Base-by-base conservation (phyloP, 768 basidiomycete genomes). In the Tubosaeta sp. region DNA sequence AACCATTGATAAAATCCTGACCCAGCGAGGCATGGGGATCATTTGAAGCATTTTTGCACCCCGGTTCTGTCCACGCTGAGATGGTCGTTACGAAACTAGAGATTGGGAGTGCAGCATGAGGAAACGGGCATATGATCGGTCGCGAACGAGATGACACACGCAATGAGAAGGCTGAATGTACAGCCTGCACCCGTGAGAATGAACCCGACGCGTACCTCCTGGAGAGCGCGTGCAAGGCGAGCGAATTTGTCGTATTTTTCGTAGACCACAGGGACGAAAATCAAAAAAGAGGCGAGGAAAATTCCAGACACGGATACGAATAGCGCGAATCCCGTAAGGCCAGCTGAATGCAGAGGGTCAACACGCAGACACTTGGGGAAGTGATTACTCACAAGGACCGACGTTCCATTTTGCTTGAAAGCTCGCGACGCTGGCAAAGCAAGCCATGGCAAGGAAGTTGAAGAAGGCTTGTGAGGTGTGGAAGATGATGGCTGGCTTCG, bases 381-480 rank as follows among this genome's bases (percentile, higher is more conserved):
- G 33, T 13, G n/a, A 32, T 46, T 16, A 82, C 92, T 59, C 60
- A 95, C 94, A 97, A 35, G 91, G 90, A 8, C 90, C 90, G 22
- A 95, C 79, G 10, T 76, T 64, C 82, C 83, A 94, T 58, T 87
- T 86, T 5, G 89, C 84, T 61, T 97, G 94, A 69, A 95, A 97
- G 19, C 76, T 74, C 0, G 94, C 94, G 4, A 93, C 88, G 60
- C 88, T 85, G 8, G 89, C 95, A 60, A 91, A 93, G 65, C 91
- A 95, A 43, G 86, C 87, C 83, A 95, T 87, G 12, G 91, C 83
- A 43, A 97, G 78, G 65, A 97, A 97, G 67, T 88, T 86, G 83
- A 95, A 93, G 77, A 97, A 94, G 49, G 83, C 79, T 74, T 95
- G 88, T 3, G 81, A 83, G 29, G 80, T 67, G 66, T 88, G 83